Conservation (phyloP, 495 filamentous ascomycete genomes). For the Bathelium albidoporum region DNA sequence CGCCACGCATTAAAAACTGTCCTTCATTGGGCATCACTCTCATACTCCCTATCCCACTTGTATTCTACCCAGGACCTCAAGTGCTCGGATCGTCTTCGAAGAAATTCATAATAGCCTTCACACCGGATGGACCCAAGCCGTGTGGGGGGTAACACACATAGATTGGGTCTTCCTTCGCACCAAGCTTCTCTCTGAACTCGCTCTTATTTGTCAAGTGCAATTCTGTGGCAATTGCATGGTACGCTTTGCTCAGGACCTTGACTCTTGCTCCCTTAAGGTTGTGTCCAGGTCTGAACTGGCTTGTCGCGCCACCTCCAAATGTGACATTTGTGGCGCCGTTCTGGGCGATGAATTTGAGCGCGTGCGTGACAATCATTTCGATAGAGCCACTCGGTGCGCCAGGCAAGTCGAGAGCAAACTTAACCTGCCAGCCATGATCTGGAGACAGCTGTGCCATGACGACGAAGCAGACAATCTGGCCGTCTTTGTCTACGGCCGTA, state of each 20-base stretch:
- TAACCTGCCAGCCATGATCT: constrained; percentile 72
- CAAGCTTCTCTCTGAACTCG: constrained; percentile 80
- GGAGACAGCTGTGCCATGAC: constrained; percentile 66
- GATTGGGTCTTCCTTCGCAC: constrained; percentile 61
- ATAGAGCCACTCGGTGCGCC: constrained; percentile 67
- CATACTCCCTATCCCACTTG: too few relatives aligned
- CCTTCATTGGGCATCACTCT: not conserved
- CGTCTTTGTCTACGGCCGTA: constrained; percentile 57
- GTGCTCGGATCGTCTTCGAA: constrained; percentile 54
- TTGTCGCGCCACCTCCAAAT: constrained; percentile 67
- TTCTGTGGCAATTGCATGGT: constrained; percentile 65
- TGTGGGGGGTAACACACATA: constrained; percentile 76
- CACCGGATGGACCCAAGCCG: constrained; percentile 65
- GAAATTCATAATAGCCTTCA: constrained; percentile 67
- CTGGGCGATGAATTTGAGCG: constrained; percentile 58
- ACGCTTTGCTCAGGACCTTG: constrained; percentile 63
- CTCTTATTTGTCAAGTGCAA: constrained; percentile 71
- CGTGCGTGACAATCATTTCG: constrained; percentile 64
- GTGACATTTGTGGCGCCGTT: constrained; percentile 57
- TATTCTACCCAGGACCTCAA: not conserved
- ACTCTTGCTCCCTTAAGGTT: constrained; percentile 65
- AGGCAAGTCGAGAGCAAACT: constrained; percentile 80
- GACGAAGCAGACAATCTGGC: constrained; percentile 60
- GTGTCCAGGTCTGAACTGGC: constrained; percentile 56
- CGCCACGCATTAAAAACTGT: not conserved